Evolutionary conservation across 805 yeast genomes (phyloP).

Genomic region (Candida incommunis): DNA sequence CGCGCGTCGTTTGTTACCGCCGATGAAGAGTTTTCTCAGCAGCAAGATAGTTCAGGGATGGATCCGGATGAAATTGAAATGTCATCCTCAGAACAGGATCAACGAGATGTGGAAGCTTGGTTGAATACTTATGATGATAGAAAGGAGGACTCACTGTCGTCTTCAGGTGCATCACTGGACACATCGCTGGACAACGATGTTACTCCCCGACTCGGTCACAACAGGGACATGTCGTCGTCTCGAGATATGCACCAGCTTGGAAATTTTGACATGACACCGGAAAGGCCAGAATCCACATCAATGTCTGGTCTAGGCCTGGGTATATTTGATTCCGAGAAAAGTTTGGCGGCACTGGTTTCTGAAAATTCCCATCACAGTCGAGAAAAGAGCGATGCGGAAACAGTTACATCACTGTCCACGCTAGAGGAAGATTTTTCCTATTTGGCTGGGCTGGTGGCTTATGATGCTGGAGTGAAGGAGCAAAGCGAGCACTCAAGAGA

Average conservation of each 20-base stretch:
- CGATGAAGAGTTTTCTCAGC: constrained; percentile 1
- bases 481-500: constrained; percentile 1
- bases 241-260: neutral
- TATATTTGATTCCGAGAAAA: neutral
- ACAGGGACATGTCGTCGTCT: constrained; percentile 2
- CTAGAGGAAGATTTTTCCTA: constrained; percentile 18
- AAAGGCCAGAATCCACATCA: neutral
- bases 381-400: neutral
- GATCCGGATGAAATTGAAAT: constrained; percentile 4
- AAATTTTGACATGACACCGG: neutral
- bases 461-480: constrained; percentile 9
- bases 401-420: constrained; percentile 3
- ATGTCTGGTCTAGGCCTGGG: constrained; percentile 1
- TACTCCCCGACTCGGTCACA: constrained; percentile 1
- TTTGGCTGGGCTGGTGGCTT: constrained; percentile 20
- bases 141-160: constrained; percentile 14
- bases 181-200: constrained; percentile 2
- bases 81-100: constrained; percentile 14
- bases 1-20: constrained; percentile 3
- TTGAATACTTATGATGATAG: constrained; percentile 12
- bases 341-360: neutral
- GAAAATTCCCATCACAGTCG: neutral
- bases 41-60: constrained; percentile 3
- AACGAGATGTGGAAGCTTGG: constrained; percentile 23
- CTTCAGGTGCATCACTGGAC: constrained; percentile 7